A percentile compares a stretch with the other conserved stretches of the same genome.
These are phyloP conservation scores for Penicillium bovifimosum DNA, from an alignment of 495 filamentous ascomycete genomes.

Conservation along the genomic window DNA sequence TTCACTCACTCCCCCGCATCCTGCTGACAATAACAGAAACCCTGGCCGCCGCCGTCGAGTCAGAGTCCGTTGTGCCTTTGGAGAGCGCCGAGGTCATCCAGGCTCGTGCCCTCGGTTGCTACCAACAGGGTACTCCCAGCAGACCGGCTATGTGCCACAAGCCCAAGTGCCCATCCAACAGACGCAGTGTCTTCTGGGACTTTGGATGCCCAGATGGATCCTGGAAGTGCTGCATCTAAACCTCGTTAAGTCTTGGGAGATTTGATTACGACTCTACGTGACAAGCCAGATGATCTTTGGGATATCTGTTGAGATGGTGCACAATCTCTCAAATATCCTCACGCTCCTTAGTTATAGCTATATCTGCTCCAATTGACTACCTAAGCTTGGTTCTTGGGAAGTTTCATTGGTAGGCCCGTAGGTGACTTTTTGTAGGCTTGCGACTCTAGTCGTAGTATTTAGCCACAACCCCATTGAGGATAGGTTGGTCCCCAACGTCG, in stretches of 20 bases:
- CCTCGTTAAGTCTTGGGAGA: not conserved
- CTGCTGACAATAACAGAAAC: not conserved
- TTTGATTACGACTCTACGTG: not conserved
- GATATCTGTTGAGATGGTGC: not conserved
- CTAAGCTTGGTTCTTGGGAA: not conserved
- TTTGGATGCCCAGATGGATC: not conserved
- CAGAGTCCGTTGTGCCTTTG: not conserved
- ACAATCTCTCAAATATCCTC: not conserved
- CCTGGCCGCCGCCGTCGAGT: not conserved
- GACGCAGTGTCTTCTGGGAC: not conserved
- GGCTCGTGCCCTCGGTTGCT: not conserved
- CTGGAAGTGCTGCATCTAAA: not conserved
- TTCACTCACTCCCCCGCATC: not conserved
- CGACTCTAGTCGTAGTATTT: constrained; percentile 1
- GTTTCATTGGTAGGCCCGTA: not conserved
- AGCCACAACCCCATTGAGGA: not conserved
- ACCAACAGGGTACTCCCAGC: not conserved
- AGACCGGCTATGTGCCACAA: not conserved
- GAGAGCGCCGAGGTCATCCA: not conserved
- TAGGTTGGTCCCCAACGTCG: not conserved
- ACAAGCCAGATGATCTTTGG: not conserved
- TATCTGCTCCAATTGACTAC: not conserved
- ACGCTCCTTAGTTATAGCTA: not conserved
- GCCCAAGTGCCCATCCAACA: not conserved
- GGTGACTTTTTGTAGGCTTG: not conserved